A percentile compares a stretch with the other conserved stretches of the same genome.
These are phyloP conservation scores for Silybum marianum DNA, from an alignment of 129 eudicot genomes.

Conservation along the genomic window DNA sequence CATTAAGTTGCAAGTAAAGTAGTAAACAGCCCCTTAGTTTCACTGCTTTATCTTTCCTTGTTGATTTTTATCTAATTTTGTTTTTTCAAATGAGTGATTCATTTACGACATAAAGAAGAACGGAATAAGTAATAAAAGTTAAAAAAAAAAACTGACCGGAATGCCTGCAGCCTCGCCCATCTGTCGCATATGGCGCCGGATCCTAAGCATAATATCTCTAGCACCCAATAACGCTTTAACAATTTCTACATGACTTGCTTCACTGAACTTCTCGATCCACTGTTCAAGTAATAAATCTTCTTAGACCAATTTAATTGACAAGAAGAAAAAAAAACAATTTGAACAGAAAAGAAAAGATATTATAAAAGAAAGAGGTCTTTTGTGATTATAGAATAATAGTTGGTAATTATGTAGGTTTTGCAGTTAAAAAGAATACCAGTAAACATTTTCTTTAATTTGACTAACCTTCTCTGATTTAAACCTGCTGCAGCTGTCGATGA, in stretches of 20 bases:
- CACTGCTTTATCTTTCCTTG: no score
- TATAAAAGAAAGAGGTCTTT: background rate
- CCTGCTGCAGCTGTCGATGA: conserved; percentile 55
- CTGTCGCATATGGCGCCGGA: conserved; percentile 71
- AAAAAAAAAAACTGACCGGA: conserved; percentile 54
- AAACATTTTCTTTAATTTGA: background rate
- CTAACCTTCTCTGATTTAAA: conserved; percentile 67
- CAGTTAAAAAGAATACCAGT: background rate
- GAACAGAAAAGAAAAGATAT: background rate
- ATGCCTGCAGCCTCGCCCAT: conserved; percentile 98
- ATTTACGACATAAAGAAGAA: background rate
- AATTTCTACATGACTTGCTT: conserved; percentile 59
- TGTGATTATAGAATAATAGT: background rate
- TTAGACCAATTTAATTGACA: conserved; percentile 6
- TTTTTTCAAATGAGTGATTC: background rate
- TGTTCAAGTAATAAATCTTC: conserved; percentile 31
- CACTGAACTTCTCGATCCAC: conserved; percentile 66
- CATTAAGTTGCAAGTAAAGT: no score
- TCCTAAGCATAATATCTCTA: conserved; percentile 74
- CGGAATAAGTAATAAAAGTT: background rate
- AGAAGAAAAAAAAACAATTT: background rate
- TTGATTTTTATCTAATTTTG: no score
- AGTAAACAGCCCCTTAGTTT: no score
- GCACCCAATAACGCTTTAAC: conserved; percentile 70
- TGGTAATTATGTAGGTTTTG: background rate